phyloP scores from a whole-genome alignment of 75 land plant species.

The Picea sitchensis region DNA sequence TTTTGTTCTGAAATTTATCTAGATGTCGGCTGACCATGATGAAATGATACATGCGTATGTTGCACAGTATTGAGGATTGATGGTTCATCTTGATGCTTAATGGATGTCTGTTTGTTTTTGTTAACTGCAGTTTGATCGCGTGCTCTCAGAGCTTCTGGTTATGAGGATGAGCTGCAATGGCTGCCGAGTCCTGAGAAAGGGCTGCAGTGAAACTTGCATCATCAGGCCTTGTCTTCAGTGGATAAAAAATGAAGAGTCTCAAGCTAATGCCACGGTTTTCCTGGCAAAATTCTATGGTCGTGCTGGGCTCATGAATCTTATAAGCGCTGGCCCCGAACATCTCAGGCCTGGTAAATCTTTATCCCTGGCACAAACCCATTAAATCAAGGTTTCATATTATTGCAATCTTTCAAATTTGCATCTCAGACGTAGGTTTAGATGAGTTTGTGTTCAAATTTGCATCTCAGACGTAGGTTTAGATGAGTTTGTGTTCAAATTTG shows the following conservation, averaged over 20 bases:
- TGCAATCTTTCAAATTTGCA: not conserved
- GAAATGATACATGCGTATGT: too few relatives aligned
- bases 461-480: not conserved
- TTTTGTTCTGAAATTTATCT: too few relatives aligned
- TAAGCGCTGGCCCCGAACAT: not conserved
- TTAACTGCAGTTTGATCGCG: too few relatives aligned
- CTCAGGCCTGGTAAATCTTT: not conserved
- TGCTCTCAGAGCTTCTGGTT: too few relatives aligned
- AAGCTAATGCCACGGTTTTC: conserved; percentile 10
- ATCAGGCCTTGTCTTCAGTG: conserved; percentile 6
- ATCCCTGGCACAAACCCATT: not conserved
- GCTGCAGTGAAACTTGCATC: conserved; percentile 84
- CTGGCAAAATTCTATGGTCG: conserved; percentile 11
- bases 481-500: too few relatives aligned
- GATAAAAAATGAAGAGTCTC: conserved; percentile 5
- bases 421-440: not conserved
- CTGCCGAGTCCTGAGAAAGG: conserved; percentile 85
- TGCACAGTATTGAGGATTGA: too few relatives aligned
- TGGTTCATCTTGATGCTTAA: too few relatives aligned
- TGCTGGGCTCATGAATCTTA: conserved; percentile 7
- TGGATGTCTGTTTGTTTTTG: too few relatives aligned
- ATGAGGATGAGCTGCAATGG: conserved; percentile 89
- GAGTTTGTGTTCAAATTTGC: too few relatives aligned
- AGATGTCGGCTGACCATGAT: too few relatives aligned
- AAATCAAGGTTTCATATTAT: not conserved